These are phyloP conservation scores for Mycena sp. DNA, from an alignment of 1,284 basidiomycete genomes.

Conservation along the genomic window DNA sequence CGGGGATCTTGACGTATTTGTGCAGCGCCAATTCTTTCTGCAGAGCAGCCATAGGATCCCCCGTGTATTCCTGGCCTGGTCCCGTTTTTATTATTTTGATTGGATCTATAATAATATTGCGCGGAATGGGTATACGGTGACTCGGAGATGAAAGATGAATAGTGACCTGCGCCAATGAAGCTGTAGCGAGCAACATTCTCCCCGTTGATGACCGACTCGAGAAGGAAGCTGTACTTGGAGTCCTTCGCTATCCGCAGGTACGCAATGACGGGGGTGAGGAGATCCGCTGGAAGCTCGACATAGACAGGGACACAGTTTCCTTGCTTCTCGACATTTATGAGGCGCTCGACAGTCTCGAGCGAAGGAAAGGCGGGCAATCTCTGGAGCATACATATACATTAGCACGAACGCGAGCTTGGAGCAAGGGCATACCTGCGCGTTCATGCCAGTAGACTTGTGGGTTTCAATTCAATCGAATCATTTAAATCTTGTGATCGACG, in stretches of 20 bases:
- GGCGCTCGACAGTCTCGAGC: conserved; percentile 75
- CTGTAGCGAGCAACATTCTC: conserved; percentile 94
- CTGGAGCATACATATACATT: conserved; percentile 48
- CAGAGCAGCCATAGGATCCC: conserved; percentile 89
- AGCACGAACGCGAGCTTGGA: conserved; percentile 7
- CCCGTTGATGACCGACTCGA: conserved; percentile 93
- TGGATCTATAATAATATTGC: conserved; percentile 70
- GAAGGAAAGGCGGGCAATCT: conserved; percentile 75
- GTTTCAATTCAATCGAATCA: not conserved
- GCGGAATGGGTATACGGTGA: conserved; percentile 23
- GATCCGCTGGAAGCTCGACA: conserved; percentile 93
- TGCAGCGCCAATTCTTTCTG: conserved; percentile 91
- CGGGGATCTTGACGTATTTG: conserved; percentile 91
- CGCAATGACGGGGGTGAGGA: conserved; percentile 96
- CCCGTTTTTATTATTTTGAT: conserved; percentile 93
- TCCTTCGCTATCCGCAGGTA: conserved; percentile 95
- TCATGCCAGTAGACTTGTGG: conserved; percentile 53
- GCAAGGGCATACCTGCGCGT: conserved; percentile 61
- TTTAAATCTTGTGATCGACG: not conserved
- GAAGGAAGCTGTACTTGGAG: conserved; percentile 91
- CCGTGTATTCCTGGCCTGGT: conserved; percentile 82
- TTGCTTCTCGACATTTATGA: conserved; percentile 80
- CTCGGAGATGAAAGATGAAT: not conserved
- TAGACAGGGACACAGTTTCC: conserved; percentile 96
- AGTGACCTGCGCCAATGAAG: conserved; percentile 91